phyloP scores from a whole-genome alignment of 306 rosid species.

The Leucaena leucocephala region DNA sequence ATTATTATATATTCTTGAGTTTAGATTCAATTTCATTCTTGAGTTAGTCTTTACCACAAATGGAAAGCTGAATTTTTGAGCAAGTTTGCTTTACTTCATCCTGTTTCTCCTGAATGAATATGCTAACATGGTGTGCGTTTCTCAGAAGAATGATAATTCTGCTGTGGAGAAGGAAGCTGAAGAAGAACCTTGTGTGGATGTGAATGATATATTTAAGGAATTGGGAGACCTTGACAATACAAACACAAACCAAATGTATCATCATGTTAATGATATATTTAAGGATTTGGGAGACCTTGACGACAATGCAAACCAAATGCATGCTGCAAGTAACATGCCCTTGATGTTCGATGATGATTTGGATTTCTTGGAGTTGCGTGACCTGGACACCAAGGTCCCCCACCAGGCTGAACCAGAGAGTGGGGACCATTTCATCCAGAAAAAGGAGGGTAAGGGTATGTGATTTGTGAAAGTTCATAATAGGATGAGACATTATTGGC shows the following conservation, averaged over 20 bases:
- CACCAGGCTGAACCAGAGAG: constrained; percentile 16
- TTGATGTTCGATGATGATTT: too few relatives aligned
- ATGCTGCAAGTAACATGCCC: too few relatives aligned
- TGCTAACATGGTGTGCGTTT: constrained; percentile 22
- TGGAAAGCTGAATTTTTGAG: constrained; percentile 13
- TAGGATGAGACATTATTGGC: constrained; percentile 2
- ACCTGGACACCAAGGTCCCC: constrained; percentile 48
- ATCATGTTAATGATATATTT: too few relatives aligned
- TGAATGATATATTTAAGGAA: constrained; percentile 34
- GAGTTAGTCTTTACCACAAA: constrained; percentile 2
- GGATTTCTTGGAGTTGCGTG: constrained; percentile 60
- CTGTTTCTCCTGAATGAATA: background rate
- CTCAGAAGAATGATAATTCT: constrained; percentile 35
- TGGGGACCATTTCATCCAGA: constrained; percentile 15
- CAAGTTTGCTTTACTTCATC: background rate
- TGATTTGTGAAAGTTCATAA: constrained; percentile 4
- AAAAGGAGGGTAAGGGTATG: background rate
- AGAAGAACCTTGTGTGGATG: constrained; percentile 6
- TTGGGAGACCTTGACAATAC: constrained; percentile 44
- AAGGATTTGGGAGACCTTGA: too few relatives aligned
- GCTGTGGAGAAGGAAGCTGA: constrained; percentile 23
- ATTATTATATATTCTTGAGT: background rate
- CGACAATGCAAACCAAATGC: too few relatives aligned
- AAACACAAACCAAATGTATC: constrained; percentile 23
- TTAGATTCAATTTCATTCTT: background rate